Percentiles rank a stretch among this genome's conserved stretches.
phyloP scores from a whole-genome alignment of 176 grass and related monocot genomes.

The Aegilops tauschii region DNA sequence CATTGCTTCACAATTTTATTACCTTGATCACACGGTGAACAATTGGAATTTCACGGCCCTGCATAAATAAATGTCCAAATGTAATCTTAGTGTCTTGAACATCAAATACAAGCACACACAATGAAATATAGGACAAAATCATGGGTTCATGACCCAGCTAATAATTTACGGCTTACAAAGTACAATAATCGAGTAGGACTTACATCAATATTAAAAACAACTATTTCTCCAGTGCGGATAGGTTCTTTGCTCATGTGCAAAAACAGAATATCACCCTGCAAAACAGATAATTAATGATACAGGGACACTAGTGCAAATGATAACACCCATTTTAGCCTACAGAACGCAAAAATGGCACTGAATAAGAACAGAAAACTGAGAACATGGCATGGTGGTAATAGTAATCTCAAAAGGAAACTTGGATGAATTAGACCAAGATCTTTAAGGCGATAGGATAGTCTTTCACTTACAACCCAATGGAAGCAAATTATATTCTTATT shows the following conservation, averaged over 20 bases:
- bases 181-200: conserved; percentile 18
- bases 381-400: not conserved
- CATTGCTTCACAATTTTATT: not conserved
- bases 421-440: not conserved
- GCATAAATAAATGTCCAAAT: conserved; percentile 22
- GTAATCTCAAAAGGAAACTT: not conserved
- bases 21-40: conserved; percentile 89
- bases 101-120: not conserved
- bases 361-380: not conserved
- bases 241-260: conserved; percentile 71
- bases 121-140: not conserved
- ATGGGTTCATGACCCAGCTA: not conserved
- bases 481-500: not conserved
- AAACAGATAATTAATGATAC: conserved; percentile 24
- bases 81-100: conserved; percentile 1
- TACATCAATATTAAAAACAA: conserved; percentile 79
- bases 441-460: not conserved
- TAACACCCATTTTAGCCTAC: not conserved
- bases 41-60: conserved; percentile 85
- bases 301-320: not conserved
- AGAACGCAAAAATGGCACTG: not conserved
- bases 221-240: conserved; percentile 78
- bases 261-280: conserved; percentile 75
- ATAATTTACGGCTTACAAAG: not conserved
- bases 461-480: not conserved